Evolutionary conservation across 2,329 filamentous ascomycete genomes (phyloP), one percentile per base, ranked within the genome.

Genomic region (Aspergillus fructus): DNA sequence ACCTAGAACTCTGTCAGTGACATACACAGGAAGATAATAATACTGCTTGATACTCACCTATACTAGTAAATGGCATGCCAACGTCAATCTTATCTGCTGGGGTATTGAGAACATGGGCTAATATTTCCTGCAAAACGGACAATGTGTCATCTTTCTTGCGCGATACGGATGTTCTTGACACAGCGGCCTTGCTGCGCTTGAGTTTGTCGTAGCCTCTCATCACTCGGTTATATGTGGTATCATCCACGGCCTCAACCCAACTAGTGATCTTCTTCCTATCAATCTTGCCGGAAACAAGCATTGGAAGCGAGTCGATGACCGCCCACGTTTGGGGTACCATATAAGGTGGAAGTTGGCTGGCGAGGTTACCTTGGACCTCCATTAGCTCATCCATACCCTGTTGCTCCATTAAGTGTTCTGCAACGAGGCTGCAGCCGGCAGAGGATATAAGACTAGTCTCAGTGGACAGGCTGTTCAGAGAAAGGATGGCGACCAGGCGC

Each of bases 221-320:
- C 2, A 79, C 76, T 4, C 70, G 68, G 15, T 76, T 69, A 39
- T 77, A 79, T 0, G 68, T 69, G 0, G 68, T 61, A 2, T 76
- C 68, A n/a, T 76, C 70, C 62, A 78, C 70, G 39, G 63, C 66
- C 21, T 78, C 74, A 3, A 83, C 58, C 81, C 81, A 83, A 1
- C 64, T 63, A 2, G 71, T 70, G 15, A 79, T 71, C 51, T 64
- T 67, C 60, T 69, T 72, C 11, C 74, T 73, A 61, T 80, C 75
- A 3, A 77, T 59, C 45, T 75, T 68, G 5, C 68, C 71, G 11
- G 66, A 70, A 0, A 72, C 68, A n/a, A 74, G 66, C 67, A 71
- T 68, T 2, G 78, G 77, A 11, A 81, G 58, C n/a, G 71, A 59
- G 59, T 71, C 63, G 37, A 79, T 66, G 3, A 75, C 74, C 59